phyloP scores from a whole-genome alignment of 2,329 filamentous ascomycete genomes.

The Alternaria panax region DNA sequence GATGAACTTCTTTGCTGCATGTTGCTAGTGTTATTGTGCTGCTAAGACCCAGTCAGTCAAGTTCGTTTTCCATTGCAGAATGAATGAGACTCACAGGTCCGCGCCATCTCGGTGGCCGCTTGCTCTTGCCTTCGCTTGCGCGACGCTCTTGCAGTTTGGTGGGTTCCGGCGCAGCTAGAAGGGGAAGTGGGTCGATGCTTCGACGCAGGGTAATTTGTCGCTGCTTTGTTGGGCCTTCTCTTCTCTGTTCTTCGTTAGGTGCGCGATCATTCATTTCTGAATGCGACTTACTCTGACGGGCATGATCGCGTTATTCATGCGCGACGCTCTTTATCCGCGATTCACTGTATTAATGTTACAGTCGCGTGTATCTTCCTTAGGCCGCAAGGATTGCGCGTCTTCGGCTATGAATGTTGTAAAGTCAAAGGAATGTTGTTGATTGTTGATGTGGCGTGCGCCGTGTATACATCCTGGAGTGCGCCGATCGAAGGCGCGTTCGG shows the following conservation, averaged over 20 bases:
- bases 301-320: background rate
- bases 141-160: constrained; percentile 8
- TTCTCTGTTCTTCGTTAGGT: constrained; percentile 1
- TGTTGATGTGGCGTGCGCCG: constrained; percentile 11
- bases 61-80: no score
- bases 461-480: constrained; percentile 9
- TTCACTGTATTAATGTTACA: background rate
- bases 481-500: constrained; percentile 14
- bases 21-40: background rate
- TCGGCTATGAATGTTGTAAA: background rate
- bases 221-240: constrained; percentile 6
- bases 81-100: constrained; percentile 1
- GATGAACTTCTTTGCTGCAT: background rate
- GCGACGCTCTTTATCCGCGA: background rate
- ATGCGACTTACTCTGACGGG: constrained; percentile 10
- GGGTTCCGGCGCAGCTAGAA: background rate
- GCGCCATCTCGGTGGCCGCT: constrained; percentile 17
- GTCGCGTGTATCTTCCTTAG: background rate
- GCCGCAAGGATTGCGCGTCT: background rate
- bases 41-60: background rate
- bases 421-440: background rate
- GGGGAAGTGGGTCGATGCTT: constrained; percentile 4
- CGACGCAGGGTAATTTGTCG: constrained; percentile 3
- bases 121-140: constrained; percentile 1
- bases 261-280: background rate